A percentile compares a stretch with the other conserved stretches of the same genome.
Evolutionary conservation across 208 protist genomes (phyloP).

Genomic region (Blastocrithidia nonstop): DNA sequence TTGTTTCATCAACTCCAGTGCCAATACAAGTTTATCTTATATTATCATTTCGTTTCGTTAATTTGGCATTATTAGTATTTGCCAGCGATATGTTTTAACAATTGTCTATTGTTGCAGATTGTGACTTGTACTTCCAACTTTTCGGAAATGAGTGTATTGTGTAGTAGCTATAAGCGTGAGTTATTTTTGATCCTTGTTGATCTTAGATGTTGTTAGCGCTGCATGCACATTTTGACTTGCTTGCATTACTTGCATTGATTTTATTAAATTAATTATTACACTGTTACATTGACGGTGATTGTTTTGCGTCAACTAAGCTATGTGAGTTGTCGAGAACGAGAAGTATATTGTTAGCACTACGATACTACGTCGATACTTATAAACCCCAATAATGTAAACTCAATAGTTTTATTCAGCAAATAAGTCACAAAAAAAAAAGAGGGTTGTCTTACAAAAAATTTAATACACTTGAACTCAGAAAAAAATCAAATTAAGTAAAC

Average conservation of each 20-base stretch:
- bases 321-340: neutral
- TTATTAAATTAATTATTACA: neutral
- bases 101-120: no score
- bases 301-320: neutral
- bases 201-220: neutral
- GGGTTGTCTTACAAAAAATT: conserved; percentile 2
- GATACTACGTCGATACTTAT: neutral
- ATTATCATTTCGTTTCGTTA: no score
- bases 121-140: no score
- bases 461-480: neutral
- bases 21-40: no score
- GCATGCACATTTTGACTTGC: neutral
- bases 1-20: no score
- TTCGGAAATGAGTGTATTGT: no score
- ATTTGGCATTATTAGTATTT: no score
- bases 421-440: neutral
- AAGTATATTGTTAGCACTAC: neutral
- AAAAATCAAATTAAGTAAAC: neutral
- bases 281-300: neutral
- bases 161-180: no score
- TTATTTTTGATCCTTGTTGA: no score
- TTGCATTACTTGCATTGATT: neutral
- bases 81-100: no score
- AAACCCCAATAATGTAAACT: neutral
- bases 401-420: neutral